phyloP scores from a whole-genome alignment of 164 flowering plant species.

The Liquidambar formosana region DNA sequence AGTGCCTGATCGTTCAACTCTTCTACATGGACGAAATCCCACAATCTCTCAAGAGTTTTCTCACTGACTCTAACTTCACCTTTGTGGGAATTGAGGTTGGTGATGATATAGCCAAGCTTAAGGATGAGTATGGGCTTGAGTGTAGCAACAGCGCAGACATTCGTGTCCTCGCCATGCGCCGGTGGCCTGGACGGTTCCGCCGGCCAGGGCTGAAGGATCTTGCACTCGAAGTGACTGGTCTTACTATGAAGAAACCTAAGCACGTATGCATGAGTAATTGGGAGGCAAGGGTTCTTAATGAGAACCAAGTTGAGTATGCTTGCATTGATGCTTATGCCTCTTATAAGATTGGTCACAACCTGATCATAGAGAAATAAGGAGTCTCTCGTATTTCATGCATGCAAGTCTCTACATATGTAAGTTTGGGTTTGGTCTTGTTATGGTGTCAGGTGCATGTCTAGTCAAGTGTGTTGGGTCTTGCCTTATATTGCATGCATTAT shows the following conservation, averaged over 20 bases:
- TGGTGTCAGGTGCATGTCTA: no score
- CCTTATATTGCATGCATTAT: no score
- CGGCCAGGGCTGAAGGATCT: slow-evolving; percentile 33
- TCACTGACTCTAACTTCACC: neutral
- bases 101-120: slow-evolving; percentile 11
- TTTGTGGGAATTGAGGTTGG: slow-evolving; percentile 9
- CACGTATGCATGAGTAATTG: slow-evolving; percentile 36
- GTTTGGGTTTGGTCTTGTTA: no score
- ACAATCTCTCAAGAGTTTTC: slow-evolving; percentile 6
- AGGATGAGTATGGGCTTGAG: slow-evolving; percentile 13
- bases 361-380: slow-evolving; percentile 6
- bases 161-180: slow-evolving; percentile 9
- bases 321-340: slow-evolving; percentile 44
- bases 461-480: no score
- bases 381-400: no score
- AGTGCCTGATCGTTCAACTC: slow-evolving; percentile 11
- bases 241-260: slow-evolving; percentile 29
- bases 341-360: slow-evolving; percentile 31
- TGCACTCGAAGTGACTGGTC: slow-evolving; percentile 20
- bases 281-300: slow-evolving; percentile 32
- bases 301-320: slow-evolving; percentile 30
- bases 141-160: slow-evolving; percentile 13
- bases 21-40: slow-evolving; percentile 16
- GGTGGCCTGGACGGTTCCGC: slow-evolving; percentile 19
- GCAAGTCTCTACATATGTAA: no score